Conservation (phyloP, 805 yeast species). For the Candida gorgasii region DNA sequence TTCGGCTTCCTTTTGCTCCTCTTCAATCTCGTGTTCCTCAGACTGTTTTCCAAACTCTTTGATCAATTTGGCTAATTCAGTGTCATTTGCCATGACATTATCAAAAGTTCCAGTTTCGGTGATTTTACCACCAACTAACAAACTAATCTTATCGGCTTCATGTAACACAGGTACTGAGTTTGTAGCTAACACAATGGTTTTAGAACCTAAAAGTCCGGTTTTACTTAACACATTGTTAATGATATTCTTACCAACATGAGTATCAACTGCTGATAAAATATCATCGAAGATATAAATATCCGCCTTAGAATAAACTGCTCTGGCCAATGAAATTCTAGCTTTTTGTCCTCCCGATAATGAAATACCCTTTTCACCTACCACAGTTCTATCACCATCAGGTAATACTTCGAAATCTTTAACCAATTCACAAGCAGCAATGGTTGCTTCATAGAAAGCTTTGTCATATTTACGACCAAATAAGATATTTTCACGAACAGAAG, state of each 20-base stretch:
- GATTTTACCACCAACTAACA: slow-evolving; percentile 30
- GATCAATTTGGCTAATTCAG: slow-evolving; percentile 35
- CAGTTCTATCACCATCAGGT: slow-evolving; percentile 43
- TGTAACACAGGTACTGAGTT: slow-evolving; percentile 39
- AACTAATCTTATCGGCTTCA: slow-evolving; percentile 33
- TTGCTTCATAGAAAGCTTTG: slow-evolving; percentile 29
- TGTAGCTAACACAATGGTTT: slow-evolving; percentile 40
- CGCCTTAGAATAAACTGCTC: slow-evolving; percentile 44
- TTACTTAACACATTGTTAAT: slow-evolving; percentile 32
- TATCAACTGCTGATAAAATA: slow-evolving; percentile 44
- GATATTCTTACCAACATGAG: slow-evolving; percentile 41
- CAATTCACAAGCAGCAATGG: slow-evolving; percentile 40
- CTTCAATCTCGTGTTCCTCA: slow-evolving; percentile 17
- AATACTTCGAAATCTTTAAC: slow-evolving; percentile 33
- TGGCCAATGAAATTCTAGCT: slow-evolving; percentile 41
- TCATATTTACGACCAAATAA: slow-evolving; percentile 37
- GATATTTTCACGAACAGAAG: slow-evolving; percentile 41
- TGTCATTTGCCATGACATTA: slow-evolving; percentile 42
- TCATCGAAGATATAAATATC: slow-evolving; percentile 43
- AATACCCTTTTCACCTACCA: slow-evolving; percentile 47
- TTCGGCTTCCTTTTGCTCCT: slow-evolving; percentile 17
- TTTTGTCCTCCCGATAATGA: slow-evolving; percentile 46
- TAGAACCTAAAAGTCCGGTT: slow-evolving; percentile 32
- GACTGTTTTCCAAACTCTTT: slow-evolving; percentile 30
- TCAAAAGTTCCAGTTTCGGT: slow-evolving; percentile 49